These are phyloP conservation scores for Arthroderma sp. DNA, from an alignment of 2,329 filamentous ascomycete genomes.

Conservation along the genomic window DNA sequence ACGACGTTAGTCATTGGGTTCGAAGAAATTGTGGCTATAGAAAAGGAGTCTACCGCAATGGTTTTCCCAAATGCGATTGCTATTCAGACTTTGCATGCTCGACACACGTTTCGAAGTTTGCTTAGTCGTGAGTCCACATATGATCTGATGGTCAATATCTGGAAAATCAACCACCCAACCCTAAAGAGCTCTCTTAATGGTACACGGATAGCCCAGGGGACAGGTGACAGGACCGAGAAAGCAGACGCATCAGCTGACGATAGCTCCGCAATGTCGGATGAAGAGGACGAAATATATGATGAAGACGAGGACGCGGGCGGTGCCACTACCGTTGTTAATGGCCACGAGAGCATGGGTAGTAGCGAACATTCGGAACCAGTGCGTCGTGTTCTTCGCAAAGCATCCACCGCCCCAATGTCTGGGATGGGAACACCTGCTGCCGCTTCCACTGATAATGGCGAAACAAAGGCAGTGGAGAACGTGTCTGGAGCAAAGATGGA, in stretches of 20 bases:
- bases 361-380: constrained; percentile 35
- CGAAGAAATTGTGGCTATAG: constrained; percentile 90
- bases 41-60: constrained; percentile 90
- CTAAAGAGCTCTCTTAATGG: constrained; percentile 85
- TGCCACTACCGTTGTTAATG: constrained; percentile 44
- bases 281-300: constrained; percentile 50
- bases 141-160: constrained; percentile 92
- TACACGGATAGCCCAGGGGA: constrained; percentile 64
- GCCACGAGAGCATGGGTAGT: constrained; percentile 39
- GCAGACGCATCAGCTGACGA: constrained; percentile 55
- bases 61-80: constrained; percentile 96
- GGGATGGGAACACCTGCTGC: constrained; percentile 23
- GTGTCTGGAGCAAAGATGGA: constrained; percentile 37
- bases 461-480: constrained; percentile 34
- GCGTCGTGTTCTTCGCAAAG: constrained; percentile 55
- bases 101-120: constrained; percentile 91
- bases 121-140: constrained; percentile 91
- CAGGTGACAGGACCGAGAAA: constrained; percentile 84
- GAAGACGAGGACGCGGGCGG: constrained; percentile 41
- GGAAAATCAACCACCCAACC: constrained; percentile 91
- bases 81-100: constrained; percentile 88
- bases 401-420: constrained; percentile 41
- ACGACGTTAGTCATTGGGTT: constrained; percentile 97
- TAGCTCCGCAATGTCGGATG: constrained; percentile 64
- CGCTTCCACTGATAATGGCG: constrained; percentile 19